A percentile compares a stretch with the other conserved stretches of the same genome.
These are phyloP conservation scores for Penicillium sp. DNA, from an alignment of 2,329 filamentous ascomycete genomes.

Conservation along the genomic window DNA sequence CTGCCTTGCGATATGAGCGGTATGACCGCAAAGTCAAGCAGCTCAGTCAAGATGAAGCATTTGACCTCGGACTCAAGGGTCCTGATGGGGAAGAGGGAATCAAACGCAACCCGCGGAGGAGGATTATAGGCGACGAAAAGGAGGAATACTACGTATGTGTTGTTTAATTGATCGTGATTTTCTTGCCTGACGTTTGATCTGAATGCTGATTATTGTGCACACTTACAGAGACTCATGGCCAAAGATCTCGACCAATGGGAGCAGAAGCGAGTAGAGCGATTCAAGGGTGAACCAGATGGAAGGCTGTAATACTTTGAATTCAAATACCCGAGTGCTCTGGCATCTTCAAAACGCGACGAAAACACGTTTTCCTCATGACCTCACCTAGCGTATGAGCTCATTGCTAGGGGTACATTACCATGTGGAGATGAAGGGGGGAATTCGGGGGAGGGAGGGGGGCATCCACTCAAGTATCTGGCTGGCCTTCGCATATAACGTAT, in stretches of 20 bases:
- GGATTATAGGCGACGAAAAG: slow-evolving; percentile 44
- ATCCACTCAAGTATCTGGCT: neutral
- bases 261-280: slow-evolving; percentile 86
- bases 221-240: slow-evolving; percentile 68
- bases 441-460: neutral
- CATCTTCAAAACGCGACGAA: neutral
- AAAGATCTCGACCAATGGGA: slow-evolving; percentile 97
- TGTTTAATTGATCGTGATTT: neutral
- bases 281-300: slow-evolving; percentile 88
- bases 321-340: neutral
- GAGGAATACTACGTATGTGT: slow-evolving; percentile 50
- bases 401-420: neutral
- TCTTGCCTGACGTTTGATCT: neutral
- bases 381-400: slow-evolving; percentile 1
- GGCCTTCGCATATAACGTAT: neutral
- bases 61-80: slow-evolving; percentile 70
- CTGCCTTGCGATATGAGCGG: slow-evolving; percentile 88
- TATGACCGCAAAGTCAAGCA: slow-evolving; percentile 87
- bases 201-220: slow-evolving; percentile 15
- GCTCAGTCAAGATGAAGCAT: slow-evolving; percentile 79
- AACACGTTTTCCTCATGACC: neutral
- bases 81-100: slow-evolving; percentile 77
- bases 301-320: slow-evolving; percentile 56
- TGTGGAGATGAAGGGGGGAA: neutral
- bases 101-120: slow-evolving; percentile 46